Conservation (phyloP, 2,329 filamentous ascomycete species). For the Alternaria sp. region DNA sequence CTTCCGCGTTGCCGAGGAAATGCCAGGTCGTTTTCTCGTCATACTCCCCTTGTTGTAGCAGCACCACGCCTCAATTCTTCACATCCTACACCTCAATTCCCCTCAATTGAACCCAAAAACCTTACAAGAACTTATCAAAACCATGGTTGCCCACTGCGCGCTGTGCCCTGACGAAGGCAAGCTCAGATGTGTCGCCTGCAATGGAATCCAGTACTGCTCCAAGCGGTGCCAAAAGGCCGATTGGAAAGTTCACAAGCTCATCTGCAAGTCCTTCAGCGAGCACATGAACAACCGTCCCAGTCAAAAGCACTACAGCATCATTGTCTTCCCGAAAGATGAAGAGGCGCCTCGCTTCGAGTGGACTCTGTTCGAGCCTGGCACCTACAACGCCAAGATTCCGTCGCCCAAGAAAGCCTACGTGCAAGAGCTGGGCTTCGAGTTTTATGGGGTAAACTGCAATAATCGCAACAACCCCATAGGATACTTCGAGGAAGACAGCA, state of each 20-base stretch:
- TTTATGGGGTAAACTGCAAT: neutral
- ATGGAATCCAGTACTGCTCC: constrained; percentile 24
- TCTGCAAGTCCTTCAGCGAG: constrained; percentile 16
- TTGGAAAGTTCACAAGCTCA: constrained; percentile 29
- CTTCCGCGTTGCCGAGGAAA: neutral
- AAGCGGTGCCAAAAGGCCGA: constrained; percentile 25
- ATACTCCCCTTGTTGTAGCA: neutral
- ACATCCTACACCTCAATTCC: neutral
- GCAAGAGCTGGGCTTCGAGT: neutral
- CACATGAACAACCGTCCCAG: neutral
- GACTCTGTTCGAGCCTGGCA: neutral
- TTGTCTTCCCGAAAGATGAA: neutral
- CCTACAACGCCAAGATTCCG: neutral
- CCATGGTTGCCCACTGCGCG: neutral
- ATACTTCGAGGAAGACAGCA: neutral
- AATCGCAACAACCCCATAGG: neutral
- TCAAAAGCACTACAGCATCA: neutral
- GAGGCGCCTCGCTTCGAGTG: neutral
- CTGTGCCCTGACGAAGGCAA: neutral
- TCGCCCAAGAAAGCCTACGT: neutral
- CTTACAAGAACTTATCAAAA: neutral
- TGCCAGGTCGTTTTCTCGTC: neutral
- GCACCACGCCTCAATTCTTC: neutral
- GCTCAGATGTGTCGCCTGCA: constrained; percentile 7
- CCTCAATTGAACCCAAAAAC: neutral